Evolutionary conservation across 2,329 filamentous ascomycete species (phyloP), one percentile per base, ranked within the genome.

Genomic region (Aspergillus hiratsukae): DNA sequence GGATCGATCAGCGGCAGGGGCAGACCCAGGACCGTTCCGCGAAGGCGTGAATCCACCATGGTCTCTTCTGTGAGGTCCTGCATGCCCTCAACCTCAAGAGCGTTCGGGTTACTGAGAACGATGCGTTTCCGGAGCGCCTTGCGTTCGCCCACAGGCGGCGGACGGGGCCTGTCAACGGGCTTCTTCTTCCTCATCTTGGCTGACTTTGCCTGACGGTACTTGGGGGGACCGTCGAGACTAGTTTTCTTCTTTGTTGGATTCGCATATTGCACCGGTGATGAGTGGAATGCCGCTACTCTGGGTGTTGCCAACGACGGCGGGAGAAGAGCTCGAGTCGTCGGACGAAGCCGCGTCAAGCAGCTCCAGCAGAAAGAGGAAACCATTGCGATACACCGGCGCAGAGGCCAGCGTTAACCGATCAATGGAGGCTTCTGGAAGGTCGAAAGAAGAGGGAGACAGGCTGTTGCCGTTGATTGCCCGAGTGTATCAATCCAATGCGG

Each of bases 91-190:
- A 97, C 88, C 58, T 87, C 84, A 40, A 97, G 78, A 51, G 94
- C 94, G 76, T 96, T 97, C 74, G 90, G 89, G 77, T 97, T 99
- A 80, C 88, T 93, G 58, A 99, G 85, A 58, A 95, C 86, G 67
- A 99, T 90, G 64, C 90, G 86, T 79, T 95, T 96, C 63, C 91
- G 87, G 70, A 90, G 80, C 28, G 90, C 89, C 76, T 91, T 96
- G 63, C 92, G 86, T 80, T 97, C 92, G 63, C 92, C 93, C 3
- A 85, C 81, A 11, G 79, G 79, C 21, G 89, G 88, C 17, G 85
- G 80, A 73, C 82, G 83, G 54, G 77, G 73, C 14, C 71, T 69
- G n/a, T 77, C 75, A n/a, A 67, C 66, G 11, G 60, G 64, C 37
- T 65, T 62, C 60, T 76, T 78, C 67, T 76, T 78, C 61, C 76